Evolutionary conservation across 768 basidiomycete genomes (phyloP), one percentile per base, ranked within the genome.

Genomic region (Plicaturopsis crispa): DNA sequence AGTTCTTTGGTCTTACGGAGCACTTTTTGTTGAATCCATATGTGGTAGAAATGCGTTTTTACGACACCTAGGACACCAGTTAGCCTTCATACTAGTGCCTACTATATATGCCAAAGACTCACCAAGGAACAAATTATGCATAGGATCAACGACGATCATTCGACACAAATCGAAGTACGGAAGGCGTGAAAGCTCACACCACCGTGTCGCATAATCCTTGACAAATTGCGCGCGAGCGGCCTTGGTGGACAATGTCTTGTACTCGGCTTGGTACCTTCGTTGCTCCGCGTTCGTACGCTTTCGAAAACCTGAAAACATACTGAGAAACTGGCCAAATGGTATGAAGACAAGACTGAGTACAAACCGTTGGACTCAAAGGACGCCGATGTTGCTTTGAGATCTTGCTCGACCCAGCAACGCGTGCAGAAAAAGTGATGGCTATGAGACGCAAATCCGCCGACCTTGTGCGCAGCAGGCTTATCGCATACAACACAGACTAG

Each of bases 381-480:
- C 2, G 32, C 43, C 0, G 49, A 19, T 0, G 44, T 47, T 0
- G 49, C 44, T 37, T 60, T 61, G 3, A 48, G 31, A 0, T 12
- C 36, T 21, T 59, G 50, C 0, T n/a, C 35, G 20, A 65, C 55
- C 59, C 60, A 62, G 43, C 63, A 64, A 2, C 39, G 37, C 0
- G 57, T 61, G 38, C 63, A 67, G 33, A 63, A 60, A 21, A 50
- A 53, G 2, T 42, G 57, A 31, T 64, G 64, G 0, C 36, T 32
- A 33, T 60, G 59, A 0, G 55, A 50, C 0, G 52, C 57, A 33
- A 54, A 61, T 0, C 59, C 57, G 3, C 48, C 52, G 0, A 61
- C 17, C 35, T 65, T 66, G 36, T 60, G 58, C 0, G 57, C 59
- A 2, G 63, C 66, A 1, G 63, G 65, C 33, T 65, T 62, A 36